These are phyloP conservation scores for Termitomyces sp. DNA, from an alignment of 768 basidiomycete species.

Conservation along the genomic window DNA sequence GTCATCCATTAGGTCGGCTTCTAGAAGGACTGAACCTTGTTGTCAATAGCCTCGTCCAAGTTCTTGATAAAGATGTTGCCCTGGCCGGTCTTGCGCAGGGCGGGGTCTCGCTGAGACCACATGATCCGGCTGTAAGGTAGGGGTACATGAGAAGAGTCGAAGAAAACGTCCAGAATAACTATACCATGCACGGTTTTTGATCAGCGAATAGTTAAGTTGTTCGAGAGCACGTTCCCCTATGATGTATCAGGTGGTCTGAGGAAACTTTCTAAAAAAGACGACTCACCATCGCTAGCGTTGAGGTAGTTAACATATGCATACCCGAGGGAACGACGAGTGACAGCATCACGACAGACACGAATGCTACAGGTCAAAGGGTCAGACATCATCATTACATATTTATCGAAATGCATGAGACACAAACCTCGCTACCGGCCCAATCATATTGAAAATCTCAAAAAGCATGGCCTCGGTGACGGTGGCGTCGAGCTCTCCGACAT, in stretches of 20 bases:
- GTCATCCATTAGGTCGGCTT: neutral
- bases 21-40: slow-evolving; percentile 60
- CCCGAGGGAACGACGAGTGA: slow-evolving; percentile 97
- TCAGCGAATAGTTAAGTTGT: slow-evolving; percentile 98
- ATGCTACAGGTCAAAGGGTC: slow-evolving; percentile 50
- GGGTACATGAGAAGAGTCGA: slow-evolving; percentile 6
- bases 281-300: slow-evolving; percentile 85
- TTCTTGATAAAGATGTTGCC: slow-evolving; percentile 99
- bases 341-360: slow-evolving; percentile 99
- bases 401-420: slow-evolving; percentile 19
- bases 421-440: slow-evolving; percentile 95
- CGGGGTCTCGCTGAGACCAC: slow-evolving; percentile 99
- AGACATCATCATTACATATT: neutral
- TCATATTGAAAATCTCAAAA: slow-evolving; percentile 99
- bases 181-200: slow-evolving; percentile 96
- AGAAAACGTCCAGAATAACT: slow-evolving; percentile 15
- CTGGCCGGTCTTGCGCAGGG: slow-evolving; percentile 97
- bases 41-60: slow-evolving; percentile 93
- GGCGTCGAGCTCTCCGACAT: slow-evolving; percentile 98
- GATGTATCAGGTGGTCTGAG: slow-evolving; percentile 6
- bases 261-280: neutral
- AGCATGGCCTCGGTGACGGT: slow-evolving; percentile 99
- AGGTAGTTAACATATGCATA: slow-evolving; percentile 99
- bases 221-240: slow-evolving; percentile 96
- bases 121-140: slow-evolving; percentile 79